phyloP scores from a whole-genome alignment of 192 early-diverging fungal genomes.

The Pilobolus umbonatus region DNA sequence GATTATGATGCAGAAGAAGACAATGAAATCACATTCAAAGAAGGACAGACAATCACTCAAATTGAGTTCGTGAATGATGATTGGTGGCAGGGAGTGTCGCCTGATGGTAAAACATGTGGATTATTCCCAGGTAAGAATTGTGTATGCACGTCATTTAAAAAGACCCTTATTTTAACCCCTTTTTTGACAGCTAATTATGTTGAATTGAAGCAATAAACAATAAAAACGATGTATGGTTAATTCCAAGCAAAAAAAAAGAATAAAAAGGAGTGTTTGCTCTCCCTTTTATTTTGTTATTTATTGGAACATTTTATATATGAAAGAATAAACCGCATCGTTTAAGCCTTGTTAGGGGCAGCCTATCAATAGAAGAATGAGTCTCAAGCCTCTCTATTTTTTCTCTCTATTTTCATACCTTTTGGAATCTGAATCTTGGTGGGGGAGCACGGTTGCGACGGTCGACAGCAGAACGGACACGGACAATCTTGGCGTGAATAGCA shows the following conservation, averaged over 20 bases:
- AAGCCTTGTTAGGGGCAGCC: conserved; percentile 26
- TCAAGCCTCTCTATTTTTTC: too few species aligned
- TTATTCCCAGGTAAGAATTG: conserved; percentile 67
- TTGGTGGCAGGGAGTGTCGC: conserved; percentile 85
- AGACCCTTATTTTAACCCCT: not conserved
- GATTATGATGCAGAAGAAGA: conserved; percentile 84
- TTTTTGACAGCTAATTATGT: conserved; percentile 47
- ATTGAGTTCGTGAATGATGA: conserved; percentile 82
- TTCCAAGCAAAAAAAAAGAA: too few species aligned
- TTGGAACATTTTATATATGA: conserved; percentile 6
- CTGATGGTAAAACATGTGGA: conserved; percentile 47
- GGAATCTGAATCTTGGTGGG: conserved; percentile 90
- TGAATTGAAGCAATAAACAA: conserved; percentile 35
- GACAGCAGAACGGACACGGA: conserved; percentile 89
- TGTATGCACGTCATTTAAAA: not conserved
- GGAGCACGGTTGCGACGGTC: conserved; percentile 92
- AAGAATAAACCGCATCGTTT: conserved; percentile 1
- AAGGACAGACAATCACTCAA: conserved; percentile 68
- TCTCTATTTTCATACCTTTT: conserved; percentile 40
- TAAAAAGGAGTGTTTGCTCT: too few species aligned
- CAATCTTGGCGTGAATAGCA: conserved; percentile 92
- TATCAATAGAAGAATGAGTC: not conserved
- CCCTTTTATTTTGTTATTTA: conserved; percentile 12
- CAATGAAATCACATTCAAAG: conserved; percentile 80
- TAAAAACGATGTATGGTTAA: too few species aligned